Evolutionary conservation across 805 yeast species (phyloP), one percentile per base, ranked within the genome.

Genomic region (Kregervanrija delftensis): DNA sequence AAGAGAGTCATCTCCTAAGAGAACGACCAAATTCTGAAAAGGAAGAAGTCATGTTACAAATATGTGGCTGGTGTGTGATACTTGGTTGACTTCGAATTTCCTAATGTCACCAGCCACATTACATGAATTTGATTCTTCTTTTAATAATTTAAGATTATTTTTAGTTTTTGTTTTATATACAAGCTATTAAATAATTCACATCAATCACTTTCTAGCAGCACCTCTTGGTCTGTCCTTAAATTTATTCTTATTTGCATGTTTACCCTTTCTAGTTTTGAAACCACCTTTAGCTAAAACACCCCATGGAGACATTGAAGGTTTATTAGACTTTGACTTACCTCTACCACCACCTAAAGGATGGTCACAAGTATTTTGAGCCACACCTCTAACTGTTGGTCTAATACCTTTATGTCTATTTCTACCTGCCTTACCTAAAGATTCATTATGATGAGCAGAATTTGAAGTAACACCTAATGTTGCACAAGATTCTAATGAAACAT

Each of bases 321-420:
- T 91, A 69, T 91, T 90, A 52, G 96, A 87, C 81, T 93, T 93
- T 49, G 96, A 86, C 68, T 93, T 93, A 79, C 99, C 99, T 76
- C 99, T 83, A 71, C 99, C 99, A 83, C 99, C 99, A 74, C 99
- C 99, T 60, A 88, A 90, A 53, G 99, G 99, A 72, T 93, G 99
- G 67, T 93, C 97, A 63, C 82, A 79, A 52, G 93, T 93, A 69
- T 93, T 93, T 96, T 87, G 88, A 41, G 99, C 98, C 56, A 88
- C 86, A 77, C 99, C 99, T 73, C 99, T 84, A 35, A 90, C 97
- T 42, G 83, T 79, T 33, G 99, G 99, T 67, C 98, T 81, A 59
- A 84, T 82, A 51, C 98, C 99, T 61, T 85, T 72, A 74, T 89
- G 83, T 64, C 99, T 83, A 43, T 83, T 74, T 67, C 97, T 80